phyloP scores from a whole-genome alignment of 2,329 filamentous ascomycete species.

The Cadophora sp. region DNA sequence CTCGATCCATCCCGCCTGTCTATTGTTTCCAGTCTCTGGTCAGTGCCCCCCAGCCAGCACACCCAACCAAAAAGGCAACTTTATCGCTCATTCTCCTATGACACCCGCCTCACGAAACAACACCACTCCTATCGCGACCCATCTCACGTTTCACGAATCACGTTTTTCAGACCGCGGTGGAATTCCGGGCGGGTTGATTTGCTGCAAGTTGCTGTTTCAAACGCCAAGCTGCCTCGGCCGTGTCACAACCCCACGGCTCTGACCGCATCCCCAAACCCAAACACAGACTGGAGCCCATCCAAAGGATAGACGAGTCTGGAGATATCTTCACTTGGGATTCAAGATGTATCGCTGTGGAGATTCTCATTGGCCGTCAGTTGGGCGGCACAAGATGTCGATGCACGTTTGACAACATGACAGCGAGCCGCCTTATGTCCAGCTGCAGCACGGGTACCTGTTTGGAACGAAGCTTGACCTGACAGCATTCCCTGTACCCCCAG shows the following conservation, averaged over 20 bases:
- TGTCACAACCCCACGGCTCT: constrained; percentile 7
- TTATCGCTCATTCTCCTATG: not conserved
- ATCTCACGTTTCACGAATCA: constrained; percentile 10
- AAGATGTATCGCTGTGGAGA: not conserved
- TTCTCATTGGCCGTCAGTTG: not conserved
- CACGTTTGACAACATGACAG: constrained; percentile 3
- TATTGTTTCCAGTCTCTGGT: not conserved
- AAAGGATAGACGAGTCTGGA: not conserved
- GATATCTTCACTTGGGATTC: not conserved
- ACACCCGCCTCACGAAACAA: constrained; percentile 2
- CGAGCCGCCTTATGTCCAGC: not conserved
- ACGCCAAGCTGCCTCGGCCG: constrained; percentile 12
- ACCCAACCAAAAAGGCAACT: not conserved
- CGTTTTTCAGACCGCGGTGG: constrained; percentile 7
- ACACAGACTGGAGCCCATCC: not conserved
- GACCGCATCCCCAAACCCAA: constrained; percentile 7
- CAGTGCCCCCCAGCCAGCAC: not conserved
- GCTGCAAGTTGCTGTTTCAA: constrained; percentile 12
- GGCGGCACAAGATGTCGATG: not conserved
- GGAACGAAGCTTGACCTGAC: constrained; percentile 10
- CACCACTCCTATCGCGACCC: not conserved
- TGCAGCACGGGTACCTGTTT: constrained; percentile 12
- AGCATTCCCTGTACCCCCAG: not conserved
- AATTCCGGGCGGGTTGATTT: not conserved
- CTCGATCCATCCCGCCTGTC: constrained; percentile 9